These are phyloP conservation scores for Pseudoscleropodium purum DNA, from an alignment of 225 moss, liverwort and hornwort genomes.

Conservation along the genomic window DNA sequence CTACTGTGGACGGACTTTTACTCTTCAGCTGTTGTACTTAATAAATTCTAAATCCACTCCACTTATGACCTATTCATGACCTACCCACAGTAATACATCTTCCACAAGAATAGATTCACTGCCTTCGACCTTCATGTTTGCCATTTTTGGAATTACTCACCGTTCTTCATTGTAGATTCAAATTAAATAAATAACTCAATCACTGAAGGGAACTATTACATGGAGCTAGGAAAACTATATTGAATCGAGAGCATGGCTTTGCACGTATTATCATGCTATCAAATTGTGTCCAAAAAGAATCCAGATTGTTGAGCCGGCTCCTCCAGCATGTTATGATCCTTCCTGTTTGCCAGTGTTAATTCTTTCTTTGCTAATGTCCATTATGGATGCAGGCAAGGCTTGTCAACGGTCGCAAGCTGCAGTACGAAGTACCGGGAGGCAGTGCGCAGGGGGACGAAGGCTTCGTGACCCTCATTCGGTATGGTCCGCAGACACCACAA, in stretches of 20 bases:
- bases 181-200: neutral
- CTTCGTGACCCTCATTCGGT: slow-evolving; percentile 66
- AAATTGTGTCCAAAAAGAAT: neutral
- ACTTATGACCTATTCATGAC: neutral
- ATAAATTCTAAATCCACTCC: neutral
- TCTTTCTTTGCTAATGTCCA: neutral
- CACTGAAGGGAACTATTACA: neutral
- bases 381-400: slow-evolving; percentile 24
- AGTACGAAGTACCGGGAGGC: slow-evolving; percentile 47
- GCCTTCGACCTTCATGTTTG: neutral
- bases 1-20: neutral
- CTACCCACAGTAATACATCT: neutral
- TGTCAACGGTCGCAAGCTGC: slow-evolving; percentile 55
- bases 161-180: neutral
- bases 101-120: neutral
- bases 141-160: neutral
- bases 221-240: neutral
- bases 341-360: neutral
- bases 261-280: neutral
- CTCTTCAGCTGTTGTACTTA: neutral
- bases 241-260: neutral
- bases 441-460: slow-evolving; percentile 50
- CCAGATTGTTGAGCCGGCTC: neutral
- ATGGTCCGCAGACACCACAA: slow-evolving; percentile 41
- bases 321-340: neutral